A percentile compares a stretch with the other conserved stretches of the same genome.
Evolutionary conservation across 331 rosid genomes (phyloP).

Genomic region (Erythrophleum ivorense): DNA sequence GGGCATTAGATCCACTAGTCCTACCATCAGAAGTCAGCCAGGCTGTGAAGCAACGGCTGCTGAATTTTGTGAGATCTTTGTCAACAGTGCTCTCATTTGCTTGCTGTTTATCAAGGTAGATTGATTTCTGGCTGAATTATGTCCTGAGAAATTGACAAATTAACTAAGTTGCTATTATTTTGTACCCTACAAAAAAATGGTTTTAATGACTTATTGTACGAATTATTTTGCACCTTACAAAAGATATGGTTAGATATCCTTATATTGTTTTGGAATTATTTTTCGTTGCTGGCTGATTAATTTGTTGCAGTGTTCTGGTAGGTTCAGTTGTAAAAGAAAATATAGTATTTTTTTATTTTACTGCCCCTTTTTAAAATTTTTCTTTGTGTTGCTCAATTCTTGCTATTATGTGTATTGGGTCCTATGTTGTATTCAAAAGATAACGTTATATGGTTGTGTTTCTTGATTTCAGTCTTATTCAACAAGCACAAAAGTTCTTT

Average conservation of each 20-base stretch:
- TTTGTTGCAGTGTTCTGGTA: conserved; percentile 18
- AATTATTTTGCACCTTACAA: conserved; percentile 23
- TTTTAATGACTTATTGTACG: not conserved
- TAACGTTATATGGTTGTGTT: conserved; percentile 37
- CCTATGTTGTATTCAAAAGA: conserved; percentile 31
- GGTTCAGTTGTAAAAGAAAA: conserved; percentile 20
- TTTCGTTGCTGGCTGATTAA: conserved; percentile 28
- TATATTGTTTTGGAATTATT: conserved; percentile 12
- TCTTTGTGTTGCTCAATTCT: not conserved
- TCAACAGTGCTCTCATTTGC: conserved; percentile 92
- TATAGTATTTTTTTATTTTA: not conserved
- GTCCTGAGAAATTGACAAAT: conserved; percentile 16
- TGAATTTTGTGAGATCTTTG: conserved; percentile 76
- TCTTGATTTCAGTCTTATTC: conserved; percentile 82
- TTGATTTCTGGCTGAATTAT: conserved; percentile 16
- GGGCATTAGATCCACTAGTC: conserved; percentile 86
- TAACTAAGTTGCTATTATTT: not conserved
- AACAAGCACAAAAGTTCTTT: conserved; percentile 81
- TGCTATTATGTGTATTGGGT: conserved; percentile 31
- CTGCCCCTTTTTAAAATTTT: not conserved
- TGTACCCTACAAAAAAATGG: conserved; percentile 13
- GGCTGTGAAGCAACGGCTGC: conserved; percentile 80
- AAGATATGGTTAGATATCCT: conserved; percentile 11
- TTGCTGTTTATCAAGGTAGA: conserved; percentile 82
- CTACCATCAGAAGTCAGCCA: conserved; percentile 83